These are phyloP conservation scores for Hyaloscypha bicolor DNA, from an alignment of 495 filamentous ascomycete species.

Conservation along the genomic window DNA sequence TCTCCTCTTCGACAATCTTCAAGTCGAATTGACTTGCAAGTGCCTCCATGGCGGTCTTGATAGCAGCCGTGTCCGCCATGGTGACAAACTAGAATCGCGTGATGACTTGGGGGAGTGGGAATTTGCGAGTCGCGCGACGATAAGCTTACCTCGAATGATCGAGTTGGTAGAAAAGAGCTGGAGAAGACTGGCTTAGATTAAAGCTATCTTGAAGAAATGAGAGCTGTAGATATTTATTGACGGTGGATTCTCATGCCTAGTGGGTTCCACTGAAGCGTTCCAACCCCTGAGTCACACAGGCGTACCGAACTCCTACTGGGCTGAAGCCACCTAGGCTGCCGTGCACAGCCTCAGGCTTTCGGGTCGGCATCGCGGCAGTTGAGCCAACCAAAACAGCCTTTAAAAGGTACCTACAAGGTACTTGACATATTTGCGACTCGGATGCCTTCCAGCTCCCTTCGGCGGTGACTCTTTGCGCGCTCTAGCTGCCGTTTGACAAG, in stretches of 20 bases:
- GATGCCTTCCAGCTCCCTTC: not conserved
- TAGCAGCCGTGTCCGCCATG: not conserved
- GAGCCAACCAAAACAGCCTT: not conserved
- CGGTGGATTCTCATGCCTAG: not conserved
- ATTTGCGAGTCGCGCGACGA: not conserved
- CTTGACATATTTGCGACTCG: slow-evolving; percentile 1
- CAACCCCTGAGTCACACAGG: not conserved
- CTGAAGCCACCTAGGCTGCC: not conserved
- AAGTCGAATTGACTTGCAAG: slow-evolving; percentile 17
- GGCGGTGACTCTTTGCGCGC: not conserved
- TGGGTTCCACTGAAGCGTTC: not conserved
- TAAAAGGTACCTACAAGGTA: not conserved
- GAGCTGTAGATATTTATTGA: not conserved
- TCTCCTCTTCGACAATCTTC: slow-evolving; percentile 19
- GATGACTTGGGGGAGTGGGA: not conserved
- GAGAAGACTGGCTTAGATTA: not conserved
- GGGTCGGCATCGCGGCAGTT: not conserved
- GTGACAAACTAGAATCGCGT: not conserved
- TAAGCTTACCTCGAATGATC: not conserved
- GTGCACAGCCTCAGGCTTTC: not conserved
- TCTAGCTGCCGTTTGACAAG: not conserved
- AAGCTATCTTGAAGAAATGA: not conserved
- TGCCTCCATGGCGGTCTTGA: slow-evolving; percentile 13
- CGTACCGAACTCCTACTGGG: not conserved
- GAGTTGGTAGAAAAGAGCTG: not conserved